Conservation (phyloP, 2,329 filamentous ascomycete genomes). For the Trichoderma atroviride region DNA sequence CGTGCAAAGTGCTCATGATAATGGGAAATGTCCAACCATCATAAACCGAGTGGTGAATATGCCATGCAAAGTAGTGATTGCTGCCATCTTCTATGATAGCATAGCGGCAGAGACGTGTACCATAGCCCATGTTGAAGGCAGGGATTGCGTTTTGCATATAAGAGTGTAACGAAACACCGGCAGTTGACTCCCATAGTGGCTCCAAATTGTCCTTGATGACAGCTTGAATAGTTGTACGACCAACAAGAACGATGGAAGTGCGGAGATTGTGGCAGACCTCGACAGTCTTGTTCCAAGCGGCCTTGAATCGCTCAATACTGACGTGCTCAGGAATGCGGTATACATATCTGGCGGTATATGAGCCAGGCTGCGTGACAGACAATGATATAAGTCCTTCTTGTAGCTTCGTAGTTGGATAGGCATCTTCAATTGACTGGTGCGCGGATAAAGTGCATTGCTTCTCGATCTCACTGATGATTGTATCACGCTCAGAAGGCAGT, state of each 20-base stretch:
- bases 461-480: not conserved
- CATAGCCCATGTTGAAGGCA: conserved; percentile 24
- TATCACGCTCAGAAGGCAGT: not conserved
- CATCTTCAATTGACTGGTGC: conserved; percentile 16
- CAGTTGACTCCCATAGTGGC: not conserved
- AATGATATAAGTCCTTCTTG: conserved; percentile 20
- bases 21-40: conserved; percentile 19
- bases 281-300: conserved; percentile 19
- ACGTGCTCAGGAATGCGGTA: conserved; percentile 20
- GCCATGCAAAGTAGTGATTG: conserved; percentile 12
- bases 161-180: not conserved
- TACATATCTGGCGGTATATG: conserved; percentile 21
- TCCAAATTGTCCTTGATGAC: not conserved
- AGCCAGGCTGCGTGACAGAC: conserved; percentile 22
- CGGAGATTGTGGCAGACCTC: conserved; percentile 21
- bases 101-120: conserved; percentile 28
- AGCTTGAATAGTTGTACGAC: not conserved
- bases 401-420: conserved; percentile 21
- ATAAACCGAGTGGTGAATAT: conserved; percentile 23
- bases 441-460: conserved; percentile 22
- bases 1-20: conserved; percentile 4
- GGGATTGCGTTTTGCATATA: conserved; percentile 10
- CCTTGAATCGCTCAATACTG: conserved; percentile 7
- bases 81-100: conserved; percentile 19
- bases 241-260: conserved; percentile 24